Evolutionary conservation across 2,329 filamentous ascomycete genomes (phyloP).

Genomic region (Diaporthe humulicola): DNA sequence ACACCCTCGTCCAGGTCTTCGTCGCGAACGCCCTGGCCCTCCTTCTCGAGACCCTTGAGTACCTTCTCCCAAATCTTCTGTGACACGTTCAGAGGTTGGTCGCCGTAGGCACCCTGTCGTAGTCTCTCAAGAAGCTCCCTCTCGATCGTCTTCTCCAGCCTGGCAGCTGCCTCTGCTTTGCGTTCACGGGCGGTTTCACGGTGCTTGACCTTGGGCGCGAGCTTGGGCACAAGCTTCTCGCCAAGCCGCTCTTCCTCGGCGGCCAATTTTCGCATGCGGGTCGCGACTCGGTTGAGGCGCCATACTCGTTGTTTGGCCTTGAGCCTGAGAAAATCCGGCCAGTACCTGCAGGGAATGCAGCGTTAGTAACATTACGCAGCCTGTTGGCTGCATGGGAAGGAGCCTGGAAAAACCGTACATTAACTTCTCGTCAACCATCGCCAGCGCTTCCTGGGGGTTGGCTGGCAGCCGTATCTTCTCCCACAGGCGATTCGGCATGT

Average conservation of each 20-base stretch:
- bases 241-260: conserved; percentile 92
- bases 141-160: conserved; percentile 96
- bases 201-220: conserved; percentile 89
- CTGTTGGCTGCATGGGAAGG: not conserved
- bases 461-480: conserved; percentile 89
- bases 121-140: conserved; percentile 92
- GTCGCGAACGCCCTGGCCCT: conserved; percentile 85
- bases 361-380: not conserved
- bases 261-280: conserved; percentile 82
- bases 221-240: conserved; percentile 87
- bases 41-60: conserved; percentile 87
- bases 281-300: conserved; percentile 90
- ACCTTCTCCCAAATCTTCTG: conserved; percentile 98
- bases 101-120: conserved; percentile 92
- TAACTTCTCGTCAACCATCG: conserved; percentile 86
- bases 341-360: conserved; percentile 52
- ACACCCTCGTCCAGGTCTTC: conserved; percentile 91
- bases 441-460: conserved; percentile 91
- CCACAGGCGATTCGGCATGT: conserved; percentile 93
- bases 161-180: conserved; percentile 83
- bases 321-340: conserved; percentile 92
- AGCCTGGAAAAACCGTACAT: conserved; percentile 68
- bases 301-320: conserved; percentile 98
- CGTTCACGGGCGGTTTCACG: conserved; percentile 79
- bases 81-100: conserved; percentile 94